Conservation (phyloP, 2,329 filamentous ascomycete species). For the Phyllosticta citrichinensis region DNA sequence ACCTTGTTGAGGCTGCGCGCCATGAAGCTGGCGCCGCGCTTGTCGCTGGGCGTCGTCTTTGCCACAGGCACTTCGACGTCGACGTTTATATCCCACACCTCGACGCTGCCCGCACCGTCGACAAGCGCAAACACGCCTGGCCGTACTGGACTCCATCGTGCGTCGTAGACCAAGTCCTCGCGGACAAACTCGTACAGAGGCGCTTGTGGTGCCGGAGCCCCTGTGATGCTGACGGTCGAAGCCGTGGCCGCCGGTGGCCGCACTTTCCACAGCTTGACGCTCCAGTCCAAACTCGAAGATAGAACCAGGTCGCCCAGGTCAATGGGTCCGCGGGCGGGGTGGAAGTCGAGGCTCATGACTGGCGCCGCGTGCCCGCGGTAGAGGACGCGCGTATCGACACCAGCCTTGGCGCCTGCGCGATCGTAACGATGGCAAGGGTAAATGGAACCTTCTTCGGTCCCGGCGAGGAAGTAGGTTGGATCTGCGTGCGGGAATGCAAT, state of each 20-base stretch:
- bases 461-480: conserved; percentile 93
- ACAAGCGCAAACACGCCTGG: conserved; percentile 92
- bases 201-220: conserved; percentile 42
- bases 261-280: conserved; percentile 92
- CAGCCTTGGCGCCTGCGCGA: conserved; percentile 91
- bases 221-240: conserved; percentile 27
- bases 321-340: conserved; percentile 81
- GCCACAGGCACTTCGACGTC: conserved; percentile 89
- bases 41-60: conserved; percentile 60
- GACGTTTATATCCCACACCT: conserved; percentile 89
- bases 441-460: conserved; percentile 92
- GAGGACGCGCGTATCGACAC: conserved; percentile 77
- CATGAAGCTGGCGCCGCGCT: conserved; percentile 47
- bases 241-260: conserved; percentile 64
- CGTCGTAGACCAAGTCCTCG: conserved; percentile 95
- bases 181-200: conserved; percentile 84
- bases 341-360: conserved; percentile 93
- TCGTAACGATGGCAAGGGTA: conserved; percentile 97
- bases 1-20: conserved; percentile 88
- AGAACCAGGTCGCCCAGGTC: conserved; percentile 91
- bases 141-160: conserved; percentile 87
- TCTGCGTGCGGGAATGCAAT: conserved; percentile 92
- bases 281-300: conserved; percentile 92
- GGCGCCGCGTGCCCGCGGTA: conserved; percentile 89
- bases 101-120: conserved; percentile 82